Percentiles rank a stretch among this genome's conserved stretches.
These are phyloP conservation scores for Lentinula edodes DNA, from an alignment of 768 basidiomycete species.

Conservation along the genomic window DNA sequence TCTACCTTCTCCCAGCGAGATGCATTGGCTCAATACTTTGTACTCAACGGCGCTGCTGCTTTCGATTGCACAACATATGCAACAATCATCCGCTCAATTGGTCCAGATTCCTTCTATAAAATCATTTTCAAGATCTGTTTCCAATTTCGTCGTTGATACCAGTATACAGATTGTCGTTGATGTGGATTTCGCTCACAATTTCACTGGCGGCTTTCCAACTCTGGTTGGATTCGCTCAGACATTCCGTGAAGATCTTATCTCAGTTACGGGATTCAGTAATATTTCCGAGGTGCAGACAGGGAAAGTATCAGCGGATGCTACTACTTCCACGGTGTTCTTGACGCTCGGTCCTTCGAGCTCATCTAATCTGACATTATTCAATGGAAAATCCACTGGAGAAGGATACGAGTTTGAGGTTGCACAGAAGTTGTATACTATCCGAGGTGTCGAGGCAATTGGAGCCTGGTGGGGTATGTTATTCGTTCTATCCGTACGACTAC, in stretches of 20 bases:
- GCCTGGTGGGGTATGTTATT: slow-evolving; percentile 32
- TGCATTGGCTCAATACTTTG: too few species aligned
- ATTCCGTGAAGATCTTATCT: slow-evolving; percentile 28
- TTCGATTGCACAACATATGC: background rate
- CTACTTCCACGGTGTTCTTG: slow-evolving; percentile 22
- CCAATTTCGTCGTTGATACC: slow-evolving; percentile 23
- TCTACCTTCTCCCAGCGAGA: too few species aligned
- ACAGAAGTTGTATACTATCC: slow-evolving; percentile 22
- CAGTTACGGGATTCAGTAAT: slow-evolving; percentile 21
- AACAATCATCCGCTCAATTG: background rate
- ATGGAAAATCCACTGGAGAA: slow-evolving; percentile 29
- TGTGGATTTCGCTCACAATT: slow-evolving; percentile 9
- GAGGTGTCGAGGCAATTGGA: slow-evolving; percentile 27
- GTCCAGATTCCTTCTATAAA: slow-evolving; percentile 34
- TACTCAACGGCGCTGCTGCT: background rate
- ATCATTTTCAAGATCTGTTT: slow-evolving; percentile 19
- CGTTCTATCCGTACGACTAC: background rate
- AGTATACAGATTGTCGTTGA: slow-evolving; percentile 32
- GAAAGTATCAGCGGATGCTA: background rate
- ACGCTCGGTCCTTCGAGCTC: slow-evolving; percentile 19
- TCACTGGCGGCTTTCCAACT: slow-evolving; percentile 17
- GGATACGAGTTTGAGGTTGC: slow-evolving; percentile 32
- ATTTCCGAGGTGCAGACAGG: slow-evolving; percentile 16
- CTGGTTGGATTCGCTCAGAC: slow-evolving; percentile 29
- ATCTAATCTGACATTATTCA: slow-evolving; percentile 26